phyloP scores from a whole-genome alignment of 306 rosid genomes.

The Astragalus glycyphyllos region DNA sequence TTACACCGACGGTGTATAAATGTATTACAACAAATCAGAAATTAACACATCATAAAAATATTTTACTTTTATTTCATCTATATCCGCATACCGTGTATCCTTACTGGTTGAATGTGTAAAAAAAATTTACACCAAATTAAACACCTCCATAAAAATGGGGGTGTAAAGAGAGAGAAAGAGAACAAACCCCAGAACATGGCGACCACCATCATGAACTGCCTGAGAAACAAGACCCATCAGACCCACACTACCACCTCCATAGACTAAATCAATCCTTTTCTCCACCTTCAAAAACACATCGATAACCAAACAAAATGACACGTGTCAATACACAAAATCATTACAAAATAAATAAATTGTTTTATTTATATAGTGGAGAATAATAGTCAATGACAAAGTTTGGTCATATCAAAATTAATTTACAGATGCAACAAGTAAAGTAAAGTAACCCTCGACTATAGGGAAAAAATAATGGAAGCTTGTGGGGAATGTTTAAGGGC shows the following conservation, averaged over 20 bases:
- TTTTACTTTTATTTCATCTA: no score
- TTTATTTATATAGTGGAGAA: slow-evolving; percentile 13
- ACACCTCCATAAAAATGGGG: not conserved
- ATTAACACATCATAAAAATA: no score
- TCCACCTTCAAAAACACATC: slow-evolving; percentile 75
- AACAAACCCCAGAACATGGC: slow-evolving; percentile 97
- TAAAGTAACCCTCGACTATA: slow-evolving; percentile 32
- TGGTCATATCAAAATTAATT: slow-evolving; percentile 47
- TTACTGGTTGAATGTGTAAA: no score
- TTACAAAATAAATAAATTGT: not conserved
- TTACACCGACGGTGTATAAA: no score
- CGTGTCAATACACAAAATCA: slow-evolving; percentile 50
- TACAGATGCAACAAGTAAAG: slow-evolving; percentile 7
- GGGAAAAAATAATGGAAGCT: slow-evolving; percentile 54
- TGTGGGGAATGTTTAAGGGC: slow-evolving; percentile 49
- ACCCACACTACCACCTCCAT: slow-evolving; percentile 99
- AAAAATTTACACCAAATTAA: no score
- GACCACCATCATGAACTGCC: slow-evolving; percentile 99
- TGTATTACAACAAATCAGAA: no score
- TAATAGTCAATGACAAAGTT: slow-evolving; percentile 26
- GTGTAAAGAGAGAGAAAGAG: slow-evolving; percentile 15
- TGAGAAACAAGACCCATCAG: slow-evolving; percentile 99
- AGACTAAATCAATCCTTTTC: slow-evolving; percentile 94
- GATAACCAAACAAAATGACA: slow-evolving; percentile 53
- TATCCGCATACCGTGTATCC: no score